A percentile compares a stretch with the other conserved stretches of the same genome.
These are phyloP conservation scores for Micromonas commoda DNA, from an alignment of 139 green algal genomes.

Conservation along the genomic window DNA sequence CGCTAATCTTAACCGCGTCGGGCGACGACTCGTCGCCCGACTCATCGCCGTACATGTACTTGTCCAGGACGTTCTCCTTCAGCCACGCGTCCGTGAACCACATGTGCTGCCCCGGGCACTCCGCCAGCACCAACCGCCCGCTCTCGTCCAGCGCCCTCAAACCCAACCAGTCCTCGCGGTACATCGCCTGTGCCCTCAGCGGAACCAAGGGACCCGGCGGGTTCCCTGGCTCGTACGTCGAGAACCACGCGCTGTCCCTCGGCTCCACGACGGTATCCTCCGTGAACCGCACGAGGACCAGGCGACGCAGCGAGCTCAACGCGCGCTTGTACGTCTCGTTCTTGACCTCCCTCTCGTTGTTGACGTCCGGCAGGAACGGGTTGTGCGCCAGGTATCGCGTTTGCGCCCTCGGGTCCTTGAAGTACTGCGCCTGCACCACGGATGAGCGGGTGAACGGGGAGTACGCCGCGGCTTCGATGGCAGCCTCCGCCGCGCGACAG, in stretches of 20 bases:
- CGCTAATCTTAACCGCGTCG: too few species aligned
- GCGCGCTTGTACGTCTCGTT: background rate
- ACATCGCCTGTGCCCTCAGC: conserved; percentile 24
- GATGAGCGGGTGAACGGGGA: background rate
- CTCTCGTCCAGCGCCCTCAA: conserved; percentile 35
- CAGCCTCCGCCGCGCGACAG: background rate
- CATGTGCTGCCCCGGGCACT: conserved; percentile 36
- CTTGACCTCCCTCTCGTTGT: conserved; percentile 20
- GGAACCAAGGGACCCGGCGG: background rate
- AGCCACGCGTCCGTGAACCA: background rate
- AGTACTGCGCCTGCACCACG: conserved; percentile 31
- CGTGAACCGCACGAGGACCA: background rate
- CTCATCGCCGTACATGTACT: background rate
- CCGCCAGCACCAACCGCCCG: conserved; percentile 21
- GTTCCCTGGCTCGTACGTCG: background rate
- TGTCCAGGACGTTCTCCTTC: background rate
- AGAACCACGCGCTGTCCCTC: background rate
- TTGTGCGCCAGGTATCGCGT: conserved; percentile 17
- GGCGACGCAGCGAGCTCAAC: background rate
- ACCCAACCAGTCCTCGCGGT: conserved; percentile 44
- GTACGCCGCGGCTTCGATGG: conserved; percentile 20
- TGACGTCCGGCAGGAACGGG: conserved; percentile 28
- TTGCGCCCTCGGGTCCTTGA: conserved; percentile 9
- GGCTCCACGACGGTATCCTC: background rate
- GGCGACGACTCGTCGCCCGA: too few species aligned